Conservation (phyloP, 179 eudicot species). For the Spinacia oleracea region DNA sequence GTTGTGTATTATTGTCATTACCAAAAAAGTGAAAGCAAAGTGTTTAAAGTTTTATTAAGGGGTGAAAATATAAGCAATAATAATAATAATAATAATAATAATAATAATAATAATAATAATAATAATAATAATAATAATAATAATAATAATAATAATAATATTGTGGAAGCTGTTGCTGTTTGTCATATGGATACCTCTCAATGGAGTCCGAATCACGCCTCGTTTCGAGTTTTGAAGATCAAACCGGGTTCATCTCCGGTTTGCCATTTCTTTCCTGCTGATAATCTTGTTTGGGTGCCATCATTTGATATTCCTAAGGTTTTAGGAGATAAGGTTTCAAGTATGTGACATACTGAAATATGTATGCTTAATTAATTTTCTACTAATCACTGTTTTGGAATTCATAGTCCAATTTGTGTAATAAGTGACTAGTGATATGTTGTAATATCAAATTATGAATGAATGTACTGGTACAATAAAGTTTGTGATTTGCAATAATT, state of each 20-base stretch:
- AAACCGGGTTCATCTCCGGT: constrained; percentile 58
- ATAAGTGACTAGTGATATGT: neutral
- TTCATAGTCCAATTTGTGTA: no score
- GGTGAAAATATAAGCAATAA: constrained; percentile 36
- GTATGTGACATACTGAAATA: neutral
- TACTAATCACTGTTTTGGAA: no score
- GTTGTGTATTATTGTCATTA: constrained; percentile 68
- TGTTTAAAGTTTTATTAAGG: constrained; percentile 41
- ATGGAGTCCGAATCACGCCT: constrained; percentile 54
- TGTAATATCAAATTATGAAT: neutral
- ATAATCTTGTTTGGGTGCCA: constrained; percentile 69
- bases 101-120: no score
- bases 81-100: no score
- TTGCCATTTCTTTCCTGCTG: constrained; percentile 72
- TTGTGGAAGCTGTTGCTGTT: constrained; percentile 53
- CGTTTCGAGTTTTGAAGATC: constrained; percentile 47
- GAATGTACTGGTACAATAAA: neutral
- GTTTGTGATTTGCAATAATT: neutral
- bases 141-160: no score
- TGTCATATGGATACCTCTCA: constrained; percentile 73
- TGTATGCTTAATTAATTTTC: no score
- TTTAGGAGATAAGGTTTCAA: neutral
- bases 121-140: no score
- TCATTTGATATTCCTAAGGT: neutral
- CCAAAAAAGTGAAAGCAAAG: constrained; percentile 42